These are phyloP conservation scores for Pichia sp. DNA, from an alignment of 1,139 yeast genomes.

Conservation along the genomic window DNA sequence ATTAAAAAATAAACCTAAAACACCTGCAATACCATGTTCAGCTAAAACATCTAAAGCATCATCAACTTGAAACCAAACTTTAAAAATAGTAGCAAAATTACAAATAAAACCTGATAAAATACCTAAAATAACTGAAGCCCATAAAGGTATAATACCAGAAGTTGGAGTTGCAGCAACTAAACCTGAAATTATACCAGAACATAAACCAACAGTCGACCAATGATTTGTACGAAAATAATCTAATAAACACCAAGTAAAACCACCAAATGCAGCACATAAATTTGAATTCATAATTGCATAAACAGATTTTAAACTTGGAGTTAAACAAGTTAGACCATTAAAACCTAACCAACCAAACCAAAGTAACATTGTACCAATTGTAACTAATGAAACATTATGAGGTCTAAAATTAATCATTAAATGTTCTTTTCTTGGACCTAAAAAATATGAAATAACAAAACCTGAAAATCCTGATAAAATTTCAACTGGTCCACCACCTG, in stretches of 20 bases:
- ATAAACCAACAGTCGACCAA: constrained; percentile 92
- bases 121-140: constrained; percentile 88
- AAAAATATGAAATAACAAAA: constrained; percentile 72
- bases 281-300: constrained; percentile 91
- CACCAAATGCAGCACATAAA: constrained; percentile 84
- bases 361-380: constrained; percentile 48
- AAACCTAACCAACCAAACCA: constrained; percentile 88
- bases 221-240: constrained; percentile 84
- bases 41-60: constrained; percentile 94
- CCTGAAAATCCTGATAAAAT: constrained; percentile 89
- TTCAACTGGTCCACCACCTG: constrained; percentile 98
- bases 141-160: constrained; percentile 83
- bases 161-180: constrained; percentile 96
- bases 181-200: constrained; percentile 94
- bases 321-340: constrained; percentile 74
- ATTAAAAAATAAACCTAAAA: constrained; percentile 80
- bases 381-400: constrained; percentile 79
- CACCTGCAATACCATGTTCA: constrained; percentile 97
- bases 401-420: constrained; percentile 87
- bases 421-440: constrained; percentile 80
- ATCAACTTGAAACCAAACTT: constrained; percentile 75
- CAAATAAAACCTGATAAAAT: constrained; percentile 75
- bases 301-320: constrained; percentile 59
- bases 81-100: constrained; percentile 84
- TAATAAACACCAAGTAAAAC: constrained; percentile 83